phyloP scores from a whole-genome alignment of 2,329 filamentous ascomycete genomes.

The Aplosporella prunicola region DNA sequence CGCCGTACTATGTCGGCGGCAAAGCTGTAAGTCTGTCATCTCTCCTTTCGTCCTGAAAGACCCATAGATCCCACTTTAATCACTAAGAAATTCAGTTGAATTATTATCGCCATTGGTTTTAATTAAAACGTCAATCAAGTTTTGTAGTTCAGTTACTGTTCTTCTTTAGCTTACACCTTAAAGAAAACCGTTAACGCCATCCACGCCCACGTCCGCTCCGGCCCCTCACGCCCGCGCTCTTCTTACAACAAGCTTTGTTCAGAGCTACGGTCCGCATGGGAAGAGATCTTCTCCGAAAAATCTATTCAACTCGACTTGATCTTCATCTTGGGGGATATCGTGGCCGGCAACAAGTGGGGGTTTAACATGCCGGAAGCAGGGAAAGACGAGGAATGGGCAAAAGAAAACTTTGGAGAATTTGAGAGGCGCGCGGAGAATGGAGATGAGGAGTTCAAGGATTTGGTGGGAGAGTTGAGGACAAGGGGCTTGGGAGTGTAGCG shows the following conservation, averaged over 20 bases:
- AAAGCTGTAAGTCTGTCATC: constrained; percentile 14
- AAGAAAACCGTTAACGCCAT: constrained; percentile 16
- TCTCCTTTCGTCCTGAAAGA: background rate
- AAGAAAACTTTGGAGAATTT: constrained; percentile 17
- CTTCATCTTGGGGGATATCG: constrained; percentile 21
- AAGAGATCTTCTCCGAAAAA: constrained; percentile 1
- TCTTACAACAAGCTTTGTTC: constrained; percentile 13
- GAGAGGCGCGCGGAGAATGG: constrained; percentile 16
- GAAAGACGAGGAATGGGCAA: constrained; percentile 18
- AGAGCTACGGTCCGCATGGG: constrained; percentile 16
- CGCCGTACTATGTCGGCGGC: constrained; percentile 28
- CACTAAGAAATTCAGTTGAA: no score
- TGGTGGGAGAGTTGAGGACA: constrained; percentile 14
- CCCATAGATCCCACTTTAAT: background rate
- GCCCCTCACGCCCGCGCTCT: constrained; percentile 6
- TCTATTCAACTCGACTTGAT: constrained; percentile 16
- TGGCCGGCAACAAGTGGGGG: constrained; percentile 20
- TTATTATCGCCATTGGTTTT: no score
- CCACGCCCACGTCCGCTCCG: constrained; percentile 17
- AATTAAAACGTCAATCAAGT: no score
- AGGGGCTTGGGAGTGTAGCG: constrained; percentile 2
- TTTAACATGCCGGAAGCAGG: constrained; percentile 19
- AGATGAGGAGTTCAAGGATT: constrained; percentile 17
- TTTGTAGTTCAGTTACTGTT: background rate
- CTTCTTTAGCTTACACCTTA: background rate